Evolutionary conservation across 2,329 filamentous ascomycete species (phyloP).

Genomic region (Dactylellina parvicollis): DNA sequence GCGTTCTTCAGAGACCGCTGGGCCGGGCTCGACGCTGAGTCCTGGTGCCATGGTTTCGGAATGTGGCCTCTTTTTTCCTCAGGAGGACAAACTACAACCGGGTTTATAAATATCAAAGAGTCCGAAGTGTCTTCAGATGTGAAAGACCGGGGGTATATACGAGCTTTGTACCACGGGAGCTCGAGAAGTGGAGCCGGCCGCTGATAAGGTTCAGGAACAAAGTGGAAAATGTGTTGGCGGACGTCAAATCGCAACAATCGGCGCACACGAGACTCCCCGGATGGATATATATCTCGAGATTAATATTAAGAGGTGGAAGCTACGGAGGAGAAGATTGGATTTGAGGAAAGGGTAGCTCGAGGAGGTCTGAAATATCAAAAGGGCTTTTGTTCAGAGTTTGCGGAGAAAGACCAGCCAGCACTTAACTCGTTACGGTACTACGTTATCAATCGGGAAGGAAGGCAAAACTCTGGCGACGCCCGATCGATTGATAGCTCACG

Average conservation of each 20-base stretch:
- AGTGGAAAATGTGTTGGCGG: conserved; percentile 28
- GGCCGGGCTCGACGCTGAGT: conserved; percentile 64
- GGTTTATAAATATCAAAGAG: neutral
- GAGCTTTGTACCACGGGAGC: conserved; percentile 12
- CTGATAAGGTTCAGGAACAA: conserved; percentile 17
- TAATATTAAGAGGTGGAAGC: no score
- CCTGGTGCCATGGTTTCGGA: conserved; percentile 68
- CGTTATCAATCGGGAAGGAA: conserved; percentile 50
- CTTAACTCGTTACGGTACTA: no score
- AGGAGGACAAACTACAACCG: neutral
- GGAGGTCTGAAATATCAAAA: neutral
- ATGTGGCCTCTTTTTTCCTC: neutral
- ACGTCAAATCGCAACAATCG: conserved; percentile 35
- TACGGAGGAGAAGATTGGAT: neutral
- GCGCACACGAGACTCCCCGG: conserved; percentile 1
- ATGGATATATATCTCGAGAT: no score
- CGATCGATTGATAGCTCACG: conserved; percentile 36
- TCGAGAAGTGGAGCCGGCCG: conserved; percentile 11
- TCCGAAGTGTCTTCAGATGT: neutral
- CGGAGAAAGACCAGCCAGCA: conserved; percentile 31
- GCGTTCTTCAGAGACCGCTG: conserved; percentile 64
- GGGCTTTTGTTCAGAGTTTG: conserved; percentile 32
- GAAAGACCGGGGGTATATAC: conserved; percentile 16
- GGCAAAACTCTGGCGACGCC: conserved; percentile 52
- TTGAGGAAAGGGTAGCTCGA: neutral